Percentiles rank a stretch among this genome's conserved stretches.
Evolutionary conservation across 768 basidiomycete species (phyloP).

Genomic region (Mycena maculata): DNA sequence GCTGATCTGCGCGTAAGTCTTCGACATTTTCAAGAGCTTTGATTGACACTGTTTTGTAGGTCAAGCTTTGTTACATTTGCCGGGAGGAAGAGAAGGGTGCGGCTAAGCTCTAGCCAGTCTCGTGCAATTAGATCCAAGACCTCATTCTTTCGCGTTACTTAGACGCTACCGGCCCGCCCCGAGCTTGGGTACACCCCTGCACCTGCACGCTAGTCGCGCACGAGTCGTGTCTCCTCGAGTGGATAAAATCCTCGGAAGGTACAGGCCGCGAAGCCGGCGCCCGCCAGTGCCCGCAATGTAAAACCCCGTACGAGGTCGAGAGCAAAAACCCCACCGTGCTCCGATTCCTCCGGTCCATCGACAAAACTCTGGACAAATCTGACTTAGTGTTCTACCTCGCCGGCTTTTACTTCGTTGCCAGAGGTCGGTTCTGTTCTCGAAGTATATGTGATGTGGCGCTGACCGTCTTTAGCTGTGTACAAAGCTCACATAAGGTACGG

Average conservation of each 20-base stretch:
- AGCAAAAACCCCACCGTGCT: constrained; percentile 70
- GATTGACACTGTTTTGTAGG: constrained; percentile 42
- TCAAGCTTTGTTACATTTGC: constrained; percentile 87
- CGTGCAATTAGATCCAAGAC: not conserved
- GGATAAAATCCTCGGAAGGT: constrained; percentile 80
- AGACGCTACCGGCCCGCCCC: constrained; percentile 51
- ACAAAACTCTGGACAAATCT: constrained; percentile 62
- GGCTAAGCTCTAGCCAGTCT: not conserved
- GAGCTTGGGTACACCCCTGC: constrained; percentile 83
- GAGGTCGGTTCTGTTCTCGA: constrained; percentile 58
- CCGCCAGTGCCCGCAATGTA: constrained; percentile 85
- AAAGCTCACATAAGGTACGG: constrained; percentile 74
- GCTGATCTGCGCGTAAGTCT: constrained; percentile 29
- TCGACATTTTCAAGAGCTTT: not conserved
- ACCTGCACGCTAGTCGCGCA: constrained; percentile 85
- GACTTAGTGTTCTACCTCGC: constrained; percentile 64
- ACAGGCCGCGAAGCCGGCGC: constrained; percentile 70
- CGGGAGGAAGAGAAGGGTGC: constrained; percentile 56
- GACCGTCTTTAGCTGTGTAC: constrained; percentile 49
- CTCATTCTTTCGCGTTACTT: constrained; percentile 52
- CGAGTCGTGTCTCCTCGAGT: constrained; percentile 81
- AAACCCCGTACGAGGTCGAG: constrained; percentile 71
- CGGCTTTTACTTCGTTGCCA: constrained; percentile 64
- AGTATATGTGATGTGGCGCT: not conserved
- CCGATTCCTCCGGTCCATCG: constrained; percentile 60